These are phyloP conservation scores for Thelonectria discophora DNA, from an alignment of 2,329 filamentous ascomycete species.

Conservation along the genomic window DNA sequence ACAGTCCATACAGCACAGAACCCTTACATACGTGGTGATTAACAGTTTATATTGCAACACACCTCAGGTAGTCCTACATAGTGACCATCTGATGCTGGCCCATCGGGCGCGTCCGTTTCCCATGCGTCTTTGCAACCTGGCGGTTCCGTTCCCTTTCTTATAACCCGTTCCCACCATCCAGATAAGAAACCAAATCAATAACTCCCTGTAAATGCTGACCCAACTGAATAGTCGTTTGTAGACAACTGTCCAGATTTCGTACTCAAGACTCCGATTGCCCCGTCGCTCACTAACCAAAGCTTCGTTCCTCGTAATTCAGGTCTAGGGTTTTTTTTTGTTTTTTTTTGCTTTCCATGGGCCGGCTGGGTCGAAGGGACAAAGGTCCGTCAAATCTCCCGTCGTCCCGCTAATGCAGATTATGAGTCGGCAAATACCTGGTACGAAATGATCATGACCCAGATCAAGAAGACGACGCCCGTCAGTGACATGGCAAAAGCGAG, in stretches of 20 bases:
- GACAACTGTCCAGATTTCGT: background rate
- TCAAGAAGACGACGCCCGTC: slow-evolving; percentile 65
- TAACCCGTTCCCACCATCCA: background rate
- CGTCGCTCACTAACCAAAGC: background rate
- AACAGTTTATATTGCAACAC: background rate
- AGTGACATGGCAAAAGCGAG: slow-evolving; percentile 71
- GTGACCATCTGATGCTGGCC: background rate
- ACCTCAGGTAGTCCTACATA: background rate
- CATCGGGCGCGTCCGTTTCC: too few relatives aligned
- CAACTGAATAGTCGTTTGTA: background rate
- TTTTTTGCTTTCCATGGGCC: background rate
- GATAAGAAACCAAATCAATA: background rate
- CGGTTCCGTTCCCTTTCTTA: background rate
- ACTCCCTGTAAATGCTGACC: background rate
- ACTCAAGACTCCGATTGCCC: background rate
- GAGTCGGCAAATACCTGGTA: slow-evolving; percentile 68
- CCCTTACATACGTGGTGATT: background rate
- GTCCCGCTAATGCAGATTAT: slow-evolving; percentile 21
- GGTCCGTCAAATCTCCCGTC: background rate
- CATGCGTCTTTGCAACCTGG: background rate
- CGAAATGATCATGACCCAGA: slow-evolving; percentile 76
- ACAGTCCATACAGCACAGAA: background rate
- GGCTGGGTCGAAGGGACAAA: background rate
- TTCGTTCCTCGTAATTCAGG: background rate
- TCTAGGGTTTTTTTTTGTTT: background rate